A percentile compares a stretch with the other conserved stretches of the same genome.
These are phyloP conservation scores for Medicago ruthenica DNA, from an alignment of 306 rosid genomes.

Conservation along the genomic window DNA sequence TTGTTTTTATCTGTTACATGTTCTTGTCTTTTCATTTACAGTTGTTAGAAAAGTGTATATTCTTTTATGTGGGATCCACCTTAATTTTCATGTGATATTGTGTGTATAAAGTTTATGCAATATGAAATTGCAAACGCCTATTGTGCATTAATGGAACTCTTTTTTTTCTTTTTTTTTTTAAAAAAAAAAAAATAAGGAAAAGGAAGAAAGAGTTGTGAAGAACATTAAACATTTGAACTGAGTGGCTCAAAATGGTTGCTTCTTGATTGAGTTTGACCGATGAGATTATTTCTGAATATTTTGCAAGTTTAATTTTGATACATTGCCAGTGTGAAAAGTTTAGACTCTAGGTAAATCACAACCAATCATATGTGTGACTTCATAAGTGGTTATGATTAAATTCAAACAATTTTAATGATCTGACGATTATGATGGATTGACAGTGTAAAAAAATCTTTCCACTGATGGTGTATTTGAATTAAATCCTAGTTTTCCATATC, in stretches of 20 bases:
- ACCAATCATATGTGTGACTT: neutral
- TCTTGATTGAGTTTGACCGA: conserved; percentile 39
- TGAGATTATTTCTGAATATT: conserved; percentile 11
- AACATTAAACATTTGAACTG: conserved; percentile 21
- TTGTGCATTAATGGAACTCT: conserved; percentile 8
- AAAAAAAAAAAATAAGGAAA: neutral
- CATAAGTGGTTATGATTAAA: neutral
- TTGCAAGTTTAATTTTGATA: too few species aligned
- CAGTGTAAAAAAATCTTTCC: neutral
- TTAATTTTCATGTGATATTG: conserved; percentile 35
- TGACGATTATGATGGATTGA: neutral
- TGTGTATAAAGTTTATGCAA: conserved; percentile 26
- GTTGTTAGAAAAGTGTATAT: conserved; percentile 26
- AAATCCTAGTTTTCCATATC: conserved; percentile 15
- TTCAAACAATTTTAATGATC: too few species aligned
- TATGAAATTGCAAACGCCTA: conserved; percentile 25
- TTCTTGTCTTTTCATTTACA: conserved; percentile 28
- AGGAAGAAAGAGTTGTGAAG: conserved; percentile 20
- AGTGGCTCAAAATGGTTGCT: conserved; percentile 33
- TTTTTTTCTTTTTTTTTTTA: conserved; percentile 24
- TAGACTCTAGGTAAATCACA: neutral
- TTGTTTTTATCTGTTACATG: conserved; percentile 30
- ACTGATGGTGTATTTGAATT: neutral
- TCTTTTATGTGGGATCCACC: conserved; percentile 46
- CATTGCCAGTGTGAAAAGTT: too few species aligned